These are phyloP conservation scores for Fraxinus greggii DNA, from an alignment of 305 asterid genomes.

Conservation along the genomic window DNA sequence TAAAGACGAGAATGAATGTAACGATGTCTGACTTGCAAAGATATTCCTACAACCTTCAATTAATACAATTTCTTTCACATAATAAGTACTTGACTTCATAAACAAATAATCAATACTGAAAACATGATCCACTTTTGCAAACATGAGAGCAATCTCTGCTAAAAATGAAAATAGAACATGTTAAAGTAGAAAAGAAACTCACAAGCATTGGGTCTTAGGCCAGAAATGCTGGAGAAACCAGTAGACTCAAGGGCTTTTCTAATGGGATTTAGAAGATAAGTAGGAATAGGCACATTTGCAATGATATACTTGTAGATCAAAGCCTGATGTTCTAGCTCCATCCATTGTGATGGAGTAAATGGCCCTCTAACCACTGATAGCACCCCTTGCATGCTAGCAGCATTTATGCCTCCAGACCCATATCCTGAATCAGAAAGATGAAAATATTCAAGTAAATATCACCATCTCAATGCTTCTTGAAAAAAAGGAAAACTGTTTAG, in stretches of 20 bases:
- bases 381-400: constrained; percentile 45
- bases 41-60: no score
- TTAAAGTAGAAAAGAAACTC: constrained; percentile 29
- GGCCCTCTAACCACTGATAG: constrained; percentile 53
- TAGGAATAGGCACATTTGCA: constrained; percentile 82
- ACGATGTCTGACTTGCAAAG: no score
- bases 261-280: constrained; percentile 76
- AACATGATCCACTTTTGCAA: neutral
- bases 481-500: neutral
- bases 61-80: no score
- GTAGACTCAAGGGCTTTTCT: constrained; percentile 79
- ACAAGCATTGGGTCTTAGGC: constrained; percentile 70
- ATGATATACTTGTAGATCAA: constrained; percentile 89
- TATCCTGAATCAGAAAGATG: constrained; percentile 35
- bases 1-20: no score
- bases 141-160: neutral
- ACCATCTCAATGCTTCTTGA: neutral
- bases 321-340: constrained; percentile 94
- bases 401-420: constrained; percentile 37
- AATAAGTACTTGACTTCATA: no score
- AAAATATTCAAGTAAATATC: constrained; percentile 6
- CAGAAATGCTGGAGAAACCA: constrained; percentile 50
- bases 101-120: no score
- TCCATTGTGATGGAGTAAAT: constrained; percentile 88
- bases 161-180: neutral